Percentiles rank a stretch among this genome's conserved stretches.
Evolutionary conservation across 2,329 filamentous ascomycete genomes (phyloP).

Genomic region (Aspergillus pseudoviridinutans): DNA sequence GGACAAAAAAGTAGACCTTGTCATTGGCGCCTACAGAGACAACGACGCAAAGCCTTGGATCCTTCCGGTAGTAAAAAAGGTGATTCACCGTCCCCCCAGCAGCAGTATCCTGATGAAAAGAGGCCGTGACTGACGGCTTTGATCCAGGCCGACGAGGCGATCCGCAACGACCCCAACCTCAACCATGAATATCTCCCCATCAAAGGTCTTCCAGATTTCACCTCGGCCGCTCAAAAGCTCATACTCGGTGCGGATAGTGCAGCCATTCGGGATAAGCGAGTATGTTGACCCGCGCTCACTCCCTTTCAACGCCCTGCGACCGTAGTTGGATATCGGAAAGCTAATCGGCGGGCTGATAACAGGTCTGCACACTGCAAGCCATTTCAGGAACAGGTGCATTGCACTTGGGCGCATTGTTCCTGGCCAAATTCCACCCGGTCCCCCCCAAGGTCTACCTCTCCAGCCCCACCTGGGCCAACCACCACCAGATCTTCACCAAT

Average conservation of each 20-base stretch:
- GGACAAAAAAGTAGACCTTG: slow-evolving; percentile 84
- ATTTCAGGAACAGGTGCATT: slow-evolving; percentile 96
- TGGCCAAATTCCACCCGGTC: slow-evolving; percentile 78
- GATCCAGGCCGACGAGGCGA: slow-evolving; percentile 76
- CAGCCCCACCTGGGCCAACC: slow-evolving; percentile 96
- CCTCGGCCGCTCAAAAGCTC: slow-evolving; percentile 83
- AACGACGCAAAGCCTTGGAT: slow-evolving; percentile 97
- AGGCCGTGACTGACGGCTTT: slow-evolving; percentile 8
- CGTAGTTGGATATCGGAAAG: neutral
- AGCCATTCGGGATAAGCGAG: slow-evolving; percentile 78
- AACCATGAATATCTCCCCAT: slow-evolving; percentile 99
- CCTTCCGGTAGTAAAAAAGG: slow-evolving; percentile 93
- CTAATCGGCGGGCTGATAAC: slow-evolving; percentile 2
- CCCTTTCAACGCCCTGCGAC: neutral
- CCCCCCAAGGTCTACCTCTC: slow-evolving; percentile 77
- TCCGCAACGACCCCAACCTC: slow-evolving; percentile 81
- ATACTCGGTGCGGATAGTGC: slow-evolving; percentile 77
- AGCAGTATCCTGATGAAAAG: neutral
- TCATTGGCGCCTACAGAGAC: slow-evolving; percentile 92
- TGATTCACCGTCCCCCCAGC: slow-evolving; percentile 31
- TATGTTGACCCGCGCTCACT: slow-evolving; percentile 29
- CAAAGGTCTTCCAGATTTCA: slow-evolving; percentile 80
- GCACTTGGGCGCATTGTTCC: slow-evolving; percentile 89
- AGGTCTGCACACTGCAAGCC: slow-evolving; percentile 77
- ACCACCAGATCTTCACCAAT: slow-evolving; percentile 97